Percentiles rank a stretch among this genome's conserved stretches.
These are phyloP conservation scores for Sechiopsis laciniata DNA, from an alignment of 306 rosid species.

Conservation along the genomic window DNA sequence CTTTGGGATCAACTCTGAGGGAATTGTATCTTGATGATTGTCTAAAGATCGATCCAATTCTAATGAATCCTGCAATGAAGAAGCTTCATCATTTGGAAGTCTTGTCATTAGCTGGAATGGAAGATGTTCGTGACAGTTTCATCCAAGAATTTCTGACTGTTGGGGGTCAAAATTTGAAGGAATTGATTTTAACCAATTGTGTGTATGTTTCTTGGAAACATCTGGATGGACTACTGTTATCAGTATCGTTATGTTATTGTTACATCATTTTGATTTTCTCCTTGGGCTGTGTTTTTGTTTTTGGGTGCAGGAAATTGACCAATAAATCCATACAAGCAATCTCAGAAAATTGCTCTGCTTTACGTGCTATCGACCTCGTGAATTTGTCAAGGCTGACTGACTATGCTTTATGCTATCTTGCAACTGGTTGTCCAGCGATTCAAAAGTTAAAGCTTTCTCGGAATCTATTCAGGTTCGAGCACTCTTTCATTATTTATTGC, in stretches of 20 bases:
- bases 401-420: conserved; percentile 50
- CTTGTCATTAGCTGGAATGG: conserved; percentile 61
- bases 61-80: conserved; percentile 45
- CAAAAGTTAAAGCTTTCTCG: conserved; percentile 52
- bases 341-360: conserved; percentile 50
- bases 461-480: conserved; percentile 58
- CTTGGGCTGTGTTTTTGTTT: conserved; percentile 21
- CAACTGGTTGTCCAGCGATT: conserved; percentile 52
- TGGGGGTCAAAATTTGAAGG: conserved; percentile 58
- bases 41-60: conserved; percentile 38
- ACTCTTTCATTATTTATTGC: neutral
- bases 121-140: conserved; percentile 44
- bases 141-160: conserved; percentile 36
- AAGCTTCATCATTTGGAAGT: conserved; percentile 56
- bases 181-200: conserved; percentile 66
- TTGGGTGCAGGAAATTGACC: conserved; percentile 63
- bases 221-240: conserved; percentile 20
- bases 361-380: conserved; percentile 49
- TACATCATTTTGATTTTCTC: conserved; percentile 18
- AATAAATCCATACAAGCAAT: conserved; percentile 56
- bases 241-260: conserved; percentile 4
- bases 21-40: conserved; percentile 75
- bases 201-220: conserved; percentile 42
- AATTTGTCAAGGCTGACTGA: conserved; percentile 54
- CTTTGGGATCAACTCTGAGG: conserved; percentile 57